phyloP scores from a whole-genome alignment of 2,329 filamentous ascomycete species.

The Fusarium bulbicola region DNA sequence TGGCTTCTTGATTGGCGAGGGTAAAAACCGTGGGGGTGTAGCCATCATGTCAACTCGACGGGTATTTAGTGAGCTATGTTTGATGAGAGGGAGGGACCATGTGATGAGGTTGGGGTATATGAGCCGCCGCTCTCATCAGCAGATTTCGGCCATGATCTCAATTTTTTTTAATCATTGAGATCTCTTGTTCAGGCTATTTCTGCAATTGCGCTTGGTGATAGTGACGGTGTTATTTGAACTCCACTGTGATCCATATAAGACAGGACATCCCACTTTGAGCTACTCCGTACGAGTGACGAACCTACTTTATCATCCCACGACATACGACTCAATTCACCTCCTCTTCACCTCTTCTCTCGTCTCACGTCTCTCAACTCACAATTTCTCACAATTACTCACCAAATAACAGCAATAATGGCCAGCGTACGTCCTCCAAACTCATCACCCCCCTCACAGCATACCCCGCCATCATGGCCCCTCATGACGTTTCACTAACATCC shows the following conservation, averaged over 20 bases:
- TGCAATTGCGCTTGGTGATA: not conserved
- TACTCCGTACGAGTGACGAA: not conserved
- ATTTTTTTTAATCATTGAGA: not conserved
- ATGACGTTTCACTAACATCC: constrained; percentile 22
- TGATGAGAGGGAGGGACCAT: constrained; percentile 3
- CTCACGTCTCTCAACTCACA: too few species aligned
- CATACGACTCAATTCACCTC: not conserved
- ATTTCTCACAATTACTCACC: not conserved
- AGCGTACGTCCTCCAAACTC: constrained; percentile 30
- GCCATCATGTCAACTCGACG: constrained; percentile 1
- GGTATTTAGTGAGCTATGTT: not conserved
- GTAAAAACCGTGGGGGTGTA: constrained; percentile 27
- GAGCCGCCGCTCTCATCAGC: constrained; percentile 34
- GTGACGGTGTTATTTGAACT: constrained; percentile 8
- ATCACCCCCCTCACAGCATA: not conserved
- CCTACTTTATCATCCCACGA: constrained; percentile 7
- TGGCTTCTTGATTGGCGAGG: constrained; percentile 32
- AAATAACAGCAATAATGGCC: constrained; percentile 32
- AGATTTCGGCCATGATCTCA: constrained; percentile 26
- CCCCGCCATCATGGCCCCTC: constrained; percentile 31
- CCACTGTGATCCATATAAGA: constrained; percentile 36
- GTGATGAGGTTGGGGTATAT: constrained; percentile 35
- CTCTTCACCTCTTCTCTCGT: not conserved
- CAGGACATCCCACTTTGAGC: constrained; percentile 17
- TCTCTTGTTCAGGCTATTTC: constrained; percentile 19